Evolutionary conservation across 192 early-diverging fungal species (phyloP).

Genomic region (Backusella australiensis): DNA sequence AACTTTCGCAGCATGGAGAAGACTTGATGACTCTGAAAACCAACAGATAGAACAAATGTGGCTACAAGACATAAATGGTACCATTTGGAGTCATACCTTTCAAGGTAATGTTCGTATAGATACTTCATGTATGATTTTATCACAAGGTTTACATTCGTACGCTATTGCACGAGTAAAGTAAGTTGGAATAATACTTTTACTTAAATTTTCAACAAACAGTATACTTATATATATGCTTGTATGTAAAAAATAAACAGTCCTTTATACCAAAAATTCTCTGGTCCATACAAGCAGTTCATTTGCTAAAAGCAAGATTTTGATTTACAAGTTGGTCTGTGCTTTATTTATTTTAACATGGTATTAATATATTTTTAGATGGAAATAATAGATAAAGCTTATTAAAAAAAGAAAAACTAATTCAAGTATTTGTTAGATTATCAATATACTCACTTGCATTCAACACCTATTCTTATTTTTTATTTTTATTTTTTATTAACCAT

Average conservation of each 20-base stretch:
- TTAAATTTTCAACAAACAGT: background rate
- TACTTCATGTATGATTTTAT: background rate
- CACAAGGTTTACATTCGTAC: background rate
- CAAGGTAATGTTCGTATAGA: background rate
- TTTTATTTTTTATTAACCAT: background rate
- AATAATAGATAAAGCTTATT: background rate
- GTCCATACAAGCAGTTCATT: background rate
- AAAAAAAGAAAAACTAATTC: background rate
- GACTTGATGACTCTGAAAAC: background rate
- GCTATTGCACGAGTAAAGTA: background rate
- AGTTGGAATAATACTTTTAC: background rate
- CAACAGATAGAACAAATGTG: background rate
- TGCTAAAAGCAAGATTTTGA: background rate
- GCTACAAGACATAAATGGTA: background rate
- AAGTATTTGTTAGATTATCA: background rate
- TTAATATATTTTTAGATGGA: background rate
- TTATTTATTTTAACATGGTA: background rate
- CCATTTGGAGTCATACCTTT: background rate
- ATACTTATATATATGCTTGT: background rate
- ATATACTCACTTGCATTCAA: background rate
- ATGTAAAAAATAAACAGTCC: background rate
- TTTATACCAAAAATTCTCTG: background rate
- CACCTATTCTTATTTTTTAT: background rate
- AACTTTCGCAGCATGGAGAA: background rate
- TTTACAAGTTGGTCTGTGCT: background rate